These are phyloP conservation scores for Cyberlindnera mycetangii DNA, from an alignment of 805 yeast species.

Conservation along the genomic window DNA sequence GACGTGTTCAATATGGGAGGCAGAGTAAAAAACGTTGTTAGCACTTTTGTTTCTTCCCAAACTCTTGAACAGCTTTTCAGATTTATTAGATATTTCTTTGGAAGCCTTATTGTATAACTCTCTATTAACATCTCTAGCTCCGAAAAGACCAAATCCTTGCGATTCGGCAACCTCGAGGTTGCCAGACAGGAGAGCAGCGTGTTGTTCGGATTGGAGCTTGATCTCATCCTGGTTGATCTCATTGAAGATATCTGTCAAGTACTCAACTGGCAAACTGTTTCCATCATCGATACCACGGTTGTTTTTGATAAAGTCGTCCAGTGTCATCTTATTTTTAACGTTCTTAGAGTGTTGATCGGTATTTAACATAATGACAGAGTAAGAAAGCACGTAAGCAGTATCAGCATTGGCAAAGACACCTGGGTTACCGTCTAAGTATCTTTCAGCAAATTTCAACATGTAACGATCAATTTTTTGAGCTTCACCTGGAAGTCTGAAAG, in stretches of 20 bases:
- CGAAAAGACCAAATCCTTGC: conserved; percentile 52
- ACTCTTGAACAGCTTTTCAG: conserved; percentile 76
- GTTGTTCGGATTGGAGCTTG: conserved; percentile 89
- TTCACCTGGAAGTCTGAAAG: conserved; percentile 95
- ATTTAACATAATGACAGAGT: conserved; percentile 88
- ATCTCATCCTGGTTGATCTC: conserved; percentile 87
- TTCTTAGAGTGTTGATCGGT: conserved; percentile 92
- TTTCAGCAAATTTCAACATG: conserved; percentile 95
- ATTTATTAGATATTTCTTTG: conserved; percentile 83
- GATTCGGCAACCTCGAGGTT: conserved; percentile 39
- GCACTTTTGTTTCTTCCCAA: conserved; percentile 47
- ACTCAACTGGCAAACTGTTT: conserved; percentile 73
- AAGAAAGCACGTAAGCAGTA: conserved; percentile 87
- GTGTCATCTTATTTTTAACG: conserved; percentile 81
- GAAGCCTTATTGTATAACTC: conserved; percentile 94
- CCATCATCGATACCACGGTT: conserved; percentile 94
- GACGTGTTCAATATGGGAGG: conserved; percentile 86
- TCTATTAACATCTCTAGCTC: conserved; percentile 65
- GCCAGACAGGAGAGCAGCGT: conserved; percentile 79
- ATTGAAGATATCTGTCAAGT: conserved; percentile 62
- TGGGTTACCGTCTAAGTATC: conserved; percentile 87
- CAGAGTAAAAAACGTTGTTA: conserved; percentile 65
- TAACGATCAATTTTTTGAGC: conserved; percentile 96
- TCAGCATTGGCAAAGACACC: conserved; percentile 87
- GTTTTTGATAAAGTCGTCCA: conserved; percentile 81